Evolutionary conservation across 2,329 filamentous ascomycete genomes (phyloP).

Genomic region (Hypoxylon sp.): DNA sequence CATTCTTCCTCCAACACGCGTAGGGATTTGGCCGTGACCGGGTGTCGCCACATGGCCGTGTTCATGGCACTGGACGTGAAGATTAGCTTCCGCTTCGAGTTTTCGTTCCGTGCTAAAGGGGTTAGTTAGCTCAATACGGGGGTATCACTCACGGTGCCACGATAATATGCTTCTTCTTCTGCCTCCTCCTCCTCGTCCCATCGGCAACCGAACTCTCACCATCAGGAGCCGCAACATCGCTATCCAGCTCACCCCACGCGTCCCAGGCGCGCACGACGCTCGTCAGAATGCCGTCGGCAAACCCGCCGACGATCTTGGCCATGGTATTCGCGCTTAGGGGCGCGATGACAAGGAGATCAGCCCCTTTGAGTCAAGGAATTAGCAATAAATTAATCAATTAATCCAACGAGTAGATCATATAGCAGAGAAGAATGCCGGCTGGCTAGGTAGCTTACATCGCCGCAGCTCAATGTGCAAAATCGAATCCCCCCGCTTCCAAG

Average conservation of each 20-base stretch:
- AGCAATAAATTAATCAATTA: too few relatives aligned
- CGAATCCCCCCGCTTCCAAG: slow-evolving; percentile 79
- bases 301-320: slow-evolving; percentile 81
- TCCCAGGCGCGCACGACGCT: slow-evolving; percentile 89
- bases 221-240: slow-evolving; percentile 18
- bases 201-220: slow-evolving; percentile 1
- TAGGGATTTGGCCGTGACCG: slow-evolving; percentile 78
- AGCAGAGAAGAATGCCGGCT: too few relatives aligned
- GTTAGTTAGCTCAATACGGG: too few relatives aligned
- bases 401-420: too few relatives aligned
- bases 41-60: slow-evolving; percentile 88
- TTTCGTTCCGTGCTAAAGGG: too few relatives aligned
- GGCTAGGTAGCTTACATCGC: slow-evolving; percentile 52
- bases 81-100: too few relatives aligned
- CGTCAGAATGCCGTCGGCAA: slow-evolving; percentile 80
- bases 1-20: slow-evolving; percentile 76
- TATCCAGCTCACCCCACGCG: slow-evolving; percentile 68
- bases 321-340: slow-evolving; percentile 86
- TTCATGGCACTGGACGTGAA: slow-evolving; percentile 85
- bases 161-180: slow-evolving; percentile 73
- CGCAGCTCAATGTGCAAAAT: slow-evolving; percentile 93
- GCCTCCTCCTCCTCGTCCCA: slow-evolving; percentile 36
- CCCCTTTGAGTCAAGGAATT: too few relatives aligned
- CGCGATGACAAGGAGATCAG: slow-evolving; percentile 79
- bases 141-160: slow-evolving; percentile 66